Base-by-base conservation (phyloP, 192 early-diverging fungal genomes). In the Anaeromyces robustus region DNA sequence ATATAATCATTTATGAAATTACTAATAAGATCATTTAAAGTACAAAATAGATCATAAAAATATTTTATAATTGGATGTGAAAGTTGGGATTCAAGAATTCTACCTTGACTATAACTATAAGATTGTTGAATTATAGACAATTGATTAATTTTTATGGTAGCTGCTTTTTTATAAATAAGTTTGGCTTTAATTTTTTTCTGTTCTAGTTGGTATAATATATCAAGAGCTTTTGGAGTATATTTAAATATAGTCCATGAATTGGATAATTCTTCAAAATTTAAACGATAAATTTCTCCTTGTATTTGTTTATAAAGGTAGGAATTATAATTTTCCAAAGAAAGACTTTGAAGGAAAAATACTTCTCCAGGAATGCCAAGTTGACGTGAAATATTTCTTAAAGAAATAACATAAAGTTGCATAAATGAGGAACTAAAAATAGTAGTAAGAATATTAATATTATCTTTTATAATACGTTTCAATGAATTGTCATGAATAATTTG, bases 21-120 rank as follows among this genome's bases (percentile, higher is more conserved):
- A 28, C 81, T 34, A 29, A 86, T 78, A 39, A 80, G 79, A 77
- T 78, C 78, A 29, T 84, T 79, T 30, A 88, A 77, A 19, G 81
- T 77, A 78, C 83, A 81, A 59, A 90, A 81, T 12, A 90, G 81
- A 17, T 86, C 87, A 82, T 86, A 91, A 29, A 91, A 79, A 41
- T 82, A 77, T 11, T 79, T 77, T 17, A 91, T 80, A 29, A 84
- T 82, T 2, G 84, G 82, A 81, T 91, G 87, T 18, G 77, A 81
- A 19, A 90, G 52, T 78, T 89, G 84, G 30, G 68, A 81, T 29
- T 87, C 87, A 17, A 81, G 83, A 22, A 91, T 41, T 30, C 82
- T 84, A 22, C 82, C 82, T 52, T 83, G 78, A 19, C 83, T 81
- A 77, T 85, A 87, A 77, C 81, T 32, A 78, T 84, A 85, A 22